phyloP scores from a whole-genome alignment of 139 green algal genomes.

The Deuterostichococcus epilithicus region DNA sequence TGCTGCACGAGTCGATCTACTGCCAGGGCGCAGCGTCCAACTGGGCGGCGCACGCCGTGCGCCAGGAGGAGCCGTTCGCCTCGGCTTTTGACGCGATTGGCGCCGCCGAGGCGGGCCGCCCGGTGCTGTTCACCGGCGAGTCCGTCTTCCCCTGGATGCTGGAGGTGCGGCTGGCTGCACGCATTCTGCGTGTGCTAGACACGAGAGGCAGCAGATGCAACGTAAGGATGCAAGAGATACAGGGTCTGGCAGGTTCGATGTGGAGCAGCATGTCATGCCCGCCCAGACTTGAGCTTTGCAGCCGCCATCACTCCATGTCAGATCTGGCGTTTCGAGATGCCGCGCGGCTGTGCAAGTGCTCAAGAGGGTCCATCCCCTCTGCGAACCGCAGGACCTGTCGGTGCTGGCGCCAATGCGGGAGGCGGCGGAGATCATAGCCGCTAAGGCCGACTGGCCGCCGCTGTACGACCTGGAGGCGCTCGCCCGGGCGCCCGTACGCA shows the following conservation, averaged over 20 bases:
- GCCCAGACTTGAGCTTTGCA: too few species aligned
- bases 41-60: constrained; percentile 71
- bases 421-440: constrained; percentile 68
- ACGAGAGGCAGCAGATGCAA: too few species aligned
- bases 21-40: constrained; percentile 61
- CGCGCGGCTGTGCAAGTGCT: too few species aligned
- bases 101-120: constrained; percentile 32
- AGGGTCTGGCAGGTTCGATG: too few species aligned
- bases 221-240: too few species aligned
- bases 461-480: constrained; percentile 78
- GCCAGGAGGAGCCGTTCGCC: constrained; percentile 36
- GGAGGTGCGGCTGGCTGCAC: constrained; percentile 29
- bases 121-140: constrained; percentile 83
- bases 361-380: too few species aligned
- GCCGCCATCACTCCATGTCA: too few species aligned
- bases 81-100: constrained; percentile 64
- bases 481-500: constrained; percentile 50
- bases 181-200: too few species aligned
- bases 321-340: too few species aligned
- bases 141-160: constrained; percentile 96
- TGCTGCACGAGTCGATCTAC: constrained; percentile 97
- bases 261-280: too few species aligned
- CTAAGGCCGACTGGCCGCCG: constrained; percentile 67
- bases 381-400: constrained; percentile 56
- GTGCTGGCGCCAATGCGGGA: constrained; percentile 65